These are phyloP conservation scores for Colletotrichum orchidophilum DNA, from an alignment of 2,329 filamentous ascomycete genomes.

Conservation along the genomic window DNA sequence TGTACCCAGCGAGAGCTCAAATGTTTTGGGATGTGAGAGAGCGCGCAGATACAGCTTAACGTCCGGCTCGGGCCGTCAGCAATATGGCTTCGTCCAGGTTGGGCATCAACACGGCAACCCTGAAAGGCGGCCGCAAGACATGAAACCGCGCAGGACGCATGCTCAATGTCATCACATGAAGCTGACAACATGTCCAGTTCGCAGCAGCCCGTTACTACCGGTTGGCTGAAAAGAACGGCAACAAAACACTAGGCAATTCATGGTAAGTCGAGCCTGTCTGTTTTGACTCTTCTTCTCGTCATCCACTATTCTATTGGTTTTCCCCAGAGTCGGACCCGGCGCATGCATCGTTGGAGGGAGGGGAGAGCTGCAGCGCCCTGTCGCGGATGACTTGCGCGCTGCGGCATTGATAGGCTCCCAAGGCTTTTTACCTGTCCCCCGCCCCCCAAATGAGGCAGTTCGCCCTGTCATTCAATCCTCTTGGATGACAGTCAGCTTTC, in stretches of 20 bases:
- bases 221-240: slow-evolving; percentile 86
- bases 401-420: slow-evolving; percentile 46
- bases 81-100: slow-evolving; percentile 38
- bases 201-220: slow-evolving; percentile 90
- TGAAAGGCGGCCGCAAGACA: slow-evolving; percentile 22
- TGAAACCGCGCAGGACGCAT: slow-evolving; percentile 19
- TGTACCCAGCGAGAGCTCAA: slow-evolving; percentile 2
- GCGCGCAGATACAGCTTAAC: slow-evolving; percentile 9
- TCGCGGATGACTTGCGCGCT: slow-evolving; percentile 43
- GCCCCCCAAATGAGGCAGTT: not conserved
- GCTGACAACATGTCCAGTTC: slow-evolving; percentile 69
- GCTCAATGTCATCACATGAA: slow-evolving; percentile 51
- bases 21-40: slow-evolving; percentile 21
- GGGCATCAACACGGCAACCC: slow-evolving; percentile 51
- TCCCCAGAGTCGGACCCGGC: slow-evolving; percentile 26
- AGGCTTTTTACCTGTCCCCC: not conserved
- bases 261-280: slow-evolving; percentile 73
- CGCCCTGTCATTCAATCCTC: slow-evolving; percentile 26
- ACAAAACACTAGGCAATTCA: slow-evolving; percentile 91
- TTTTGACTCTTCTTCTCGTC: slow-evolving; percentile 1
- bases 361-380: slow-evolving; percentile 31
- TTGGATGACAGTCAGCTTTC: slow-evolving; percentile 10
- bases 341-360: not conserved
- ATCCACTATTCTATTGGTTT: slow-evolving; percentile 12
- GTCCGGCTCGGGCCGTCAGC: not conserved